These are phyloP conservation scores for Tilletia walkeri DNA, from an alignment of 1,284 basidiomycete genomes.

Conservation along the genomic window DNA sequence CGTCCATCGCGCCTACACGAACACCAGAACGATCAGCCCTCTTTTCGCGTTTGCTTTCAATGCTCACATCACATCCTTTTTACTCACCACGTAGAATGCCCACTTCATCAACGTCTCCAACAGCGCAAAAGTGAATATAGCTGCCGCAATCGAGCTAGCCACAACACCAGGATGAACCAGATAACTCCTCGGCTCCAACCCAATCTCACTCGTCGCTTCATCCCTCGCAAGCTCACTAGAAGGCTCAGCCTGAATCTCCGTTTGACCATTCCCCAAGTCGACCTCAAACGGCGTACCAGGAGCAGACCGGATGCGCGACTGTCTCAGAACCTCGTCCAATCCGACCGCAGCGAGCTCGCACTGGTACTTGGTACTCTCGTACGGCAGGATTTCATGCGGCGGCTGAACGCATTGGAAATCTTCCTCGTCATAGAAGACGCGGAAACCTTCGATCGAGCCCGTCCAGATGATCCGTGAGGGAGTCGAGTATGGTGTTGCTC, in stretches of 20 bases:
- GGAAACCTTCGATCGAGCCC: conserved; percentile 52
- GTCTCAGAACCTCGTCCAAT: conserved; percentile 46
- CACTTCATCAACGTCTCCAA: conserved; percentile 40
- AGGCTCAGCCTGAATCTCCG: background rate
- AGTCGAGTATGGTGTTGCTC: conserved; percentile 42
- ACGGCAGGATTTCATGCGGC: conserved; percentile 37
- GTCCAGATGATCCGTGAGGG: conserved; percentile 55
- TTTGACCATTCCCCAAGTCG: background rate
- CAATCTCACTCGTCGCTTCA: background rate
- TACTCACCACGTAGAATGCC: conserved; percentile 45
- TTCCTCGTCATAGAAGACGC: conserved; percentile 41
- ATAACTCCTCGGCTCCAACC: conserved; percentile 42
- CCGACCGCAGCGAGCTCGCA: conserved; percentile 53
- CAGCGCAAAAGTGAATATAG: conserved; percentile 38
- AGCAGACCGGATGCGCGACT: conserved; percentile 32
- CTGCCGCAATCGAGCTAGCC: conserved; percentile 54
- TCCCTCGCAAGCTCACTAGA: background rate
- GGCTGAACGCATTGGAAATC: conserved; percentile 52
- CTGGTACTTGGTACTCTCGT: conserved; percentile 56
- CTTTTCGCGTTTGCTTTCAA: background rate
- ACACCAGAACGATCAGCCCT: background rate
- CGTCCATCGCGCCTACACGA: conserved; percentile 40
- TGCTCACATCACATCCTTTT: background rate
- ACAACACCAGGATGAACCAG: conserved; percentile 55
- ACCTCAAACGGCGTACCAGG: conserved; percentile 36